These are phyloP conservation scores for Candida cerambycidarum DNA, from an alignment of 805 yeast species.

Conservation along the genomic window DNA sequence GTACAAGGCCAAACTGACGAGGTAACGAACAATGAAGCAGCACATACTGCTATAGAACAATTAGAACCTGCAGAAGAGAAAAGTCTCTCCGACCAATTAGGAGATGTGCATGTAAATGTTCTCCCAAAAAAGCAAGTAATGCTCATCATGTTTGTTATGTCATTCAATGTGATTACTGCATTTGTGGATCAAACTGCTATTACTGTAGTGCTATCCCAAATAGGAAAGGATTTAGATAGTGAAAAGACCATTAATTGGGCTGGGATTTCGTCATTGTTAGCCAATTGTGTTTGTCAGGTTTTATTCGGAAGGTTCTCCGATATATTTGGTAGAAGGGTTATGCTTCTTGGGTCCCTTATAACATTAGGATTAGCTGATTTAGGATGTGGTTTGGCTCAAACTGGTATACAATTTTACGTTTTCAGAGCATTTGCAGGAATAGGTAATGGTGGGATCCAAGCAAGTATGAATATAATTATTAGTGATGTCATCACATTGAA, in stretches of 20 bases:
- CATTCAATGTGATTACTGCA: constrained; percentile 36
- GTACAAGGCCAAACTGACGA: too few species aligned
- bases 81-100: constrained; percentile 27
- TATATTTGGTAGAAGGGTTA: constrained; percentile 53
- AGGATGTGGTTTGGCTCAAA: constrained; percentile 40
- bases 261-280: constrained; percentile 66
- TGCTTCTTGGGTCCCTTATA: constrained; percentile 44
- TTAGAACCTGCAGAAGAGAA: too few species aligned
- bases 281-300: constrained; percentile 74
- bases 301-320: constrained; percentile 70
- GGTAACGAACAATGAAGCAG: not conserved
- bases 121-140: constrained; percentile 34
- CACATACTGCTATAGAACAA: too few species aligned
- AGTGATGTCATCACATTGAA: constrained; percentile 56
- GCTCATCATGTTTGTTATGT: constrained; percentile 30
- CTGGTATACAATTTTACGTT: constrained; percentile 46
- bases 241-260: constrained; percentile 59
- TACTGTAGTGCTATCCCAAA: constrained; percentile 44
- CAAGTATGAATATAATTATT: constrained; percentile 51
- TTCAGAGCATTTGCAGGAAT: constrained; percentile 58
- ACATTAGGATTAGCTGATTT: constrained; percentile 47
- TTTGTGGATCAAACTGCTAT: constrained; percentile 47
- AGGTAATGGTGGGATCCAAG: constrained; percentile 59
- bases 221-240: constrained; percentile 46
- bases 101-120: constrained; percentile 29